Conservation (phyloP, 2,329 filamentous ascomycete genomes). For the Ophiostoma tasmaniense region DNA sequence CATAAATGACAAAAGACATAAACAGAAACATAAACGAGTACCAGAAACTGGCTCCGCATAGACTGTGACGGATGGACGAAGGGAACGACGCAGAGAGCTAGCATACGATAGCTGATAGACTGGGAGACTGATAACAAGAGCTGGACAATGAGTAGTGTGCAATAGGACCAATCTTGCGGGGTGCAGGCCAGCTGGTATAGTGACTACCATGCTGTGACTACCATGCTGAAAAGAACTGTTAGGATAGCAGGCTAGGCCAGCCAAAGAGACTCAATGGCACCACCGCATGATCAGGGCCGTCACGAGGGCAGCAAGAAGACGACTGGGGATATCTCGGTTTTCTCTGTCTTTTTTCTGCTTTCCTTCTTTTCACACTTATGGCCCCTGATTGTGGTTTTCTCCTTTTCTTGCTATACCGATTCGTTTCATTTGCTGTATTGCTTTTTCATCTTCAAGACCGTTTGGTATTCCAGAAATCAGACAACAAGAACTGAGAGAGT, state of each 20-base stretch:
- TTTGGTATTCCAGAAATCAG: neutral
- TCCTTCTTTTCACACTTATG: neutral
- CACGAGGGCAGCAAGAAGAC: neutral
- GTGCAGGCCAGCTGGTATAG: neutral
- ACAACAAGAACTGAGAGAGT: neutral
- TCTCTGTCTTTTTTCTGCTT: neutral
- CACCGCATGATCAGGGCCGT: neutral
- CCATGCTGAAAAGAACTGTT: neutral
- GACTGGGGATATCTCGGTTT: neutral
- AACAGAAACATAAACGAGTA: neutral
- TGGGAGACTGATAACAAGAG: neutral
- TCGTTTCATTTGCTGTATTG: neutral
- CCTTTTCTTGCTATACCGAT: neutral
- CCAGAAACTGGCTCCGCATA: neutral
- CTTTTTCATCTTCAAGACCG: neutral
- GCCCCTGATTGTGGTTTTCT: neutral
- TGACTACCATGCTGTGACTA: neutral
- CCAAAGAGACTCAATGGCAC: neutral
- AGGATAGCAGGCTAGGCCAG: neutral
- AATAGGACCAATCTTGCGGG: neutral
- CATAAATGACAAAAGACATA: neutral
- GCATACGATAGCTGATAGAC: neutral
- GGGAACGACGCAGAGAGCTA: neutral
- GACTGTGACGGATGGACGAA: neutral
- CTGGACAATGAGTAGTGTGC: neutral